A percentile compares a stretch with the other conserved stretches of the same genome.
Conservation (phyloP, 192 early-diverging fungal species). For the Linnemannia schmuckeri region DNA sequence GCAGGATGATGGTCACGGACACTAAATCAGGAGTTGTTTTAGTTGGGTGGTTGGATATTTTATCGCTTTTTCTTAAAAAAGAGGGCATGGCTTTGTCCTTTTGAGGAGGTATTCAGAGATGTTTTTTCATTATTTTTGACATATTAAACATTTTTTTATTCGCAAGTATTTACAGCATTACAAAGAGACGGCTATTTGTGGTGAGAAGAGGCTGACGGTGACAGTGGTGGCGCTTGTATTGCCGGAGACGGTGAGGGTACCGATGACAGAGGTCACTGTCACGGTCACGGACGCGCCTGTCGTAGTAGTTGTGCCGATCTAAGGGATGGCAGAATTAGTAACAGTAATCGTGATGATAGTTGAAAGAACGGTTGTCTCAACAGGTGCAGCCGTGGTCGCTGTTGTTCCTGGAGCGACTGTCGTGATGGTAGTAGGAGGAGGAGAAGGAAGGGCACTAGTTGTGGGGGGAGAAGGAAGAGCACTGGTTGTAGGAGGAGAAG, state of each 20-base stretch:
- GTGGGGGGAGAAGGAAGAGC: neutral
- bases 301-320: neutral
- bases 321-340: neutral
- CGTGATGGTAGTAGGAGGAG: no score
- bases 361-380: neutral
- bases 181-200: neutral
- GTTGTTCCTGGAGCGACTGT: neutral
- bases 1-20: constrained; percentile 52
- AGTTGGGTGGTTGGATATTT: neutral
- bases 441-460: neutral
- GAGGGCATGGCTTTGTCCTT: neutral
- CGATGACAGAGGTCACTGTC: neutral
- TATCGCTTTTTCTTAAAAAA: neutral
- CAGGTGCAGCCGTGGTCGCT: neutral
- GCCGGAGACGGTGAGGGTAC: neutral
- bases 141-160: constrained; percentile 1
- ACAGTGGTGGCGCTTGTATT: neutral
- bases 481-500: no score
- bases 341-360: neutral
- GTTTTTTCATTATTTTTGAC: constrained; percentile 8
- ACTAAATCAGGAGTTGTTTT: constrained; percentile 11
- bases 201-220: neutral
- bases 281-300: neutral
- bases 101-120: neutral
- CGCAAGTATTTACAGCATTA: neutral